Percentiles rank a stretch among this genome's conserved stretches.
Conservation (phyloP, 2,329 filamentous ascomycete species). For the Fragosphaeria purpurea region DNA sequence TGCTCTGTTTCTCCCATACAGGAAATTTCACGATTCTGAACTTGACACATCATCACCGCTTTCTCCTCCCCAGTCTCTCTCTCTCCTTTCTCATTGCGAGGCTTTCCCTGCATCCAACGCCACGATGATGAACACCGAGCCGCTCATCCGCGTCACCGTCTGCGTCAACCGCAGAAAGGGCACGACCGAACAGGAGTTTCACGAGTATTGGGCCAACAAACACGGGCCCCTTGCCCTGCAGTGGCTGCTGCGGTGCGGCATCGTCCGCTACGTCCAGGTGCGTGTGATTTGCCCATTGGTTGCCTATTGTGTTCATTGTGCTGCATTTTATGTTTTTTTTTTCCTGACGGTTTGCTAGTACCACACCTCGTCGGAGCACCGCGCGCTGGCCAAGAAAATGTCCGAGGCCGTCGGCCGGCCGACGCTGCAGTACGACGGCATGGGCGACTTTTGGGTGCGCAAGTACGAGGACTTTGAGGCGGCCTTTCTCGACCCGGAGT, state of each 20-base stretch:
- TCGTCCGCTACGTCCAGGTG: constrained; percentile 4
- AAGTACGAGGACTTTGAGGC: constrained; percentile 5
- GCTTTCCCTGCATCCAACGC: neutral
- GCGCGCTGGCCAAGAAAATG: constrained; percentile 1
- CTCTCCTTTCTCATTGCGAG: too few relatives aligned
- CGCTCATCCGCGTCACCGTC: constrained; percentile 1
- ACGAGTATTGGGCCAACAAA: constrained; percentile 2
- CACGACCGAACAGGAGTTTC: neutral
- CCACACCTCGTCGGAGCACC: constrained; percentile 3
- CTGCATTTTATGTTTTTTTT: neutral
- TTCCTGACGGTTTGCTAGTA: neutral
- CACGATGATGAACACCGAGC: constrained; percentile 2
- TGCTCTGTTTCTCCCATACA: too few relatives aligned
- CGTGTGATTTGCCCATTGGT: too few relatives aligned
- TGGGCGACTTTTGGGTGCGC: constrained; percentile 5
- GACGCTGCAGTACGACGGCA: constrained; percentile 1
- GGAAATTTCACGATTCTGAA: too few relatives aligned
- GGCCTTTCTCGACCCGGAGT: constrained; percentile 1
- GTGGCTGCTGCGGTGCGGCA: constrained; percentile 3
- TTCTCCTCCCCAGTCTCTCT: too few relatives aligned
- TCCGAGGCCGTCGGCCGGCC: constrained; percentile 2
- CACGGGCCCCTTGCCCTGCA: constrained; percentile 1
- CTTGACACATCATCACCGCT: too few relatives aligned
- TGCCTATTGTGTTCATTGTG: neutral
- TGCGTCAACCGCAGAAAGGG: constrained; percentile 2